Evolutionary conservation across 2,329 filamentous ascomycete species (phyloP).

Genomic region (Cordyceps cicadae): DNA sequence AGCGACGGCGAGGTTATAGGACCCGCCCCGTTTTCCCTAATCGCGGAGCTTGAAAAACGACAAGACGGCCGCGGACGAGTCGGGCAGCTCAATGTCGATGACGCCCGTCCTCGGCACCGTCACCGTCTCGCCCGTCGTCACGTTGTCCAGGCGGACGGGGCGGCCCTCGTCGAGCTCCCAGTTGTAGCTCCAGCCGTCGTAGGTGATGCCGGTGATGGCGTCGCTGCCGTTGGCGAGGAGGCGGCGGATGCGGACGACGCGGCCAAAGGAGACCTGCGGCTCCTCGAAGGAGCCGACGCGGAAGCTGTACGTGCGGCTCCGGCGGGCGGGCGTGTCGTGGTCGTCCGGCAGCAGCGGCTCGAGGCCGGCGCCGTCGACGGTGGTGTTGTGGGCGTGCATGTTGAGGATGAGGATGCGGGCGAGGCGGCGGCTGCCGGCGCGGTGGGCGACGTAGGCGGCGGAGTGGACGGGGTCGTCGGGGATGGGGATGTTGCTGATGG

Average conservation of each 20-base stretch:
- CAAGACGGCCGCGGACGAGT: conserved; percentile 34
- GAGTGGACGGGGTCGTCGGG: conserved; percentile 27
- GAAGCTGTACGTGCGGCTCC: conserved; percentile 28
- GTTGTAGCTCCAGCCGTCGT: conserved; percentile 38
- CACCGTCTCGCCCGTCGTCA: conserved; percentile 12
- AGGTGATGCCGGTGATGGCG: conserved; percentile 53
- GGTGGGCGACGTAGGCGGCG: conserved; percentile 41
- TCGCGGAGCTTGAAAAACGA: conserved; percentile 18
- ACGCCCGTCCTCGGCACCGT: conserved; percentile 26
- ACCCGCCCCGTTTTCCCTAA: too few species aligned
- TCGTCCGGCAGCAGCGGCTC: conserved; percentile 19
- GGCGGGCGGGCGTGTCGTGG: conserved; percentile 18
- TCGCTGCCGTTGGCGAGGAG: conserved; percentile 55
- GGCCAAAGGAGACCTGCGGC: conserved; percentile 22
- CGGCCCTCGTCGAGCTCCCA: background rate
- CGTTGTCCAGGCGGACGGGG: background rate
- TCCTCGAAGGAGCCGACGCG: conserved; percentile 22
- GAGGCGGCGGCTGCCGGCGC: conserved; percentile 37
- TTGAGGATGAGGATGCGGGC: conserved; percentile 47
- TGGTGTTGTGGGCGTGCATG: conserved; percentile 51
- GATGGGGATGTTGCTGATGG: conserved; percentile 40
- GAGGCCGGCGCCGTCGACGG: conserved; percentile 29
- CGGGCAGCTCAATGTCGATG: conserved; percentile 29
- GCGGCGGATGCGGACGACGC: conserved; percentile 33
- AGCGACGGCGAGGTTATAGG: too few species aligned